These are phyloP conservation scores for Vigna trinervia DNA, from an alignment of 306 rosid species.

Conservation along the genomic window DNA sequence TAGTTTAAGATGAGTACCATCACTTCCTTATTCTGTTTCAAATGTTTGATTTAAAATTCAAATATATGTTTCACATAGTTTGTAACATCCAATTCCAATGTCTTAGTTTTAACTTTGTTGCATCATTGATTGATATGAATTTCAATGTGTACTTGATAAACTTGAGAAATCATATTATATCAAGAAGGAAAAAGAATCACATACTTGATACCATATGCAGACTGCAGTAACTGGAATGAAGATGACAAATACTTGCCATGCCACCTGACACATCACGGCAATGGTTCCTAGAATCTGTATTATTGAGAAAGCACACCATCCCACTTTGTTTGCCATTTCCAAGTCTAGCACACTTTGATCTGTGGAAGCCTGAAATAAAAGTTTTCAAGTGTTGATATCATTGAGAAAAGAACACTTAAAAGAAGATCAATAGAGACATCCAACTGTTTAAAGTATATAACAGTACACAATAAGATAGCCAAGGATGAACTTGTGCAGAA, in stretches of 20 bases:
- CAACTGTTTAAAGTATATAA: neutral
- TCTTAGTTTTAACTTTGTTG: conserved; percentile 6
- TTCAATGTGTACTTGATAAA: neutral
- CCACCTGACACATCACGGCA: conserved; percentile 96
- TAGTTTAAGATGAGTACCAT: neutral
- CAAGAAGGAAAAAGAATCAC: conserved; percentile 37
- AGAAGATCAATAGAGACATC: neutral
- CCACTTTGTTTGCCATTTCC: conserved; percentile 81
- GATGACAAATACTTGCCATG: conserved; percentile 94
- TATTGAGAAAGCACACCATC: conserved; percentile 95
- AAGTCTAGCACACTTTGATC: conserved; percentile 93
- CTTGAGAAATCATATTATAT: neutral
- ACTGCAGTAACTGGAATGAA: conserved; percentile 83
- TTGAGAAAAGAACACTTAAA: neutral
- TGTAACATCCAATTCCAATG: conserved; percentile 9
- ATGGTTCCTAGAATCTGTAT: conserved; percentile 85
- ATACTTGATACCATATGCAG: conserved; percentile 97
- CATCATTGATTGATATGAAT: neutral
- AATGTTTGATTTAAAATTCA: conserved; percentile 27
- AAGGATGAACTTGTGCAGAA: neutral
- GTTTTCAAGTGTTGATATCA: conserved; percentile 20
- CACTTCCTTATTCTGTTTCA: neutral
- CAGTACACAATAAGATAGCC: neutral
- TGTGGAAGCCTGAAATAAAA: conserved; percentile 81
- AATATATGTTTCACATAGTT: conserved; percentile 9